Base-by-base conservation (phyloP, 1,284 basidiomycete genomes). In the Inonotus hispidus region DNA sequence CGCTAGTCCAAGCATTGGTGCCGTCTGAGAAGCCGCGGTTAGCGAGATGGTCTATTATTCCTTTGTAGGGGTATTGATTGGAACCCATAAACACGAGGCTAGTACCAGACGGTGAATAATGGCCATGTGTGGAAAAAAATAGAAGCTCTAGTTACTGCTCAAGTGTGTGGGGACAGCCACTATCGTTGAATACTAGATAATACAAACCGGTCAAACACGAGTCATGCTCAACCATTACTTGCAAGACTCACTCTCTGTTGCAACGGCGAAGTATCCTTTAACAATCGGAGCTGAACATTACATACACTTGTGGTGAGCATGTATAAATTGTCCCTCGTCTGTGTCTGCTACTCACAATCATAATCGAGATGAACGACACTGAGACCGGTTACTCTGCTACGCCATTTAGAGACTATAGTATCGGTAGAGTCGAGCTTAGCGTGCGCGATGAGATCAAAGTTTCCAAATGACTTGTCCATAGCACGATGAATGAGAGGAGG, bases 21-120 rank as follows among this genome's bases (percentile, higher is more conserved):
- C 94, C 93, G 63, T 93, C 88, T 11, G 95, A 95, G 71, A 96
- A 98, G 10, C 94, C 93, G 57, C 95, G 85, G 73, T 98, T 99
- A 8, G 97, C 97, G n/a, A 99, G 82, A 65, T 92, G 89, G 75
- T 99, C 97, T 59, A 99, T 85, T 53, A 98, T 91, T 29, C 96
- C 97, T 74, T 99, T 99, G 82, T 93, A 95, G 0, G 96, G 96
- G 71, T 95, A 97, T 68, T 89, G 85, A 71, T 96, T 88, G 1
- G 93, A 96, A 11, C 95, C 95, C 80, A 98, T 90, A 72, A 98
- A 98, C 21, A 98, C 85, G 58, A 97, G 76, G 72, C 92, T 90
- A 60, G 7, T 27, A 41, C 35, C 27, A 25, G 53, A 67, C 62
- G 61, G 32, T 53, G 50, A 54, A 63, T 29, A 52, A 61, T 64